phyloP scores from a whole-genome alignment of 257 asterid species.

The Solanum pinnatisectum region DNA sequence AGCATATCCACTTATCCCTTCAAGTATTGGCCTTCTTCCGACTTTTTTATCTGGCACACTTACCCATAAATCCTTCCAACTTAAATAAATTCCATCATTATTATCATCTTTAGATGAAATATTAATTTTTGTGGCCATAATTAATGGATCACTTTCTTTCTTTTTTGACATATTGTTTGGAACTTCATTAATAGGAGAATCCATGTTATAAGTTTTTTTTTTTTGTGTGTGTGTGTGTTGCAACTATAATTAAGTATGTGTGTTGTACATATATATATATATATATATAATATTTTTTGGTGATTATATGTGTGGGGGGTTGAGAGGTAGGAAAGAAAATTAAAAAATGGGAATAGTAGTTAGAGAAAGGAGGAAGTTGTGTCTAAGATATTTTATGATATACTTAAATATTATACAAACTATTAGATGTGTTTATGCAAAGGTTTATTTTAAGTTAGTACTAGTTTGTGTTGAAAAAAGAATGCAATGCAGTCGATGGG shows the following conservation, averaged over 20 bases:
- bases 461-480: neutral
- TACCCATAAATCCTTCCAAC: constrained; percentile 52
- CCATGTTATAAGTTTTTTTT: neutral
- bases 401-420: neutral
- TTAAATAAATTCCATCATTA: constrained; percentile 26
- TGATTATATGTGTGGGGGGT: neutral
- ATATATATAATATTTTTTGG: neutral
- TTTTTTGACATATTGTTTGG: neutral
- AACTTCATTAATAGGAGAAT: neutral
- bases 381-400: neutral
- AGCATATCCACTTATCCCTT: constrained; percentile 43
- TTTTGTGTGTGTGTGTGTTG: neutral
- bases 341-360: neutral
- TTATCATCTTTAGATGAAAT: neutral
- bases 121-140: neutral
- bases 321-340: neutral
- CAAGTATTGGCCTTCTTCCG: constrained; percentile 32
- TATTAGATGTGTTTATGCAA: neutral
- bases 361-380: neutral
- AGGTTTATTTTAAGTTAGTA: neutral
- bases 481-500: rapidly evolving
- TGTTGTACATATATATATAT: neutral
- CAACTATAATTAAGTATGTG: neutral
- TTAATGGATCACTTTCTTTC: neutral
- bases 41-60: constrained; percentile 28